Evolutionary conservation across 1,284 basidiomycete species (phyloP).

Genomic region (Sanghuangporus baumii): DNA sequence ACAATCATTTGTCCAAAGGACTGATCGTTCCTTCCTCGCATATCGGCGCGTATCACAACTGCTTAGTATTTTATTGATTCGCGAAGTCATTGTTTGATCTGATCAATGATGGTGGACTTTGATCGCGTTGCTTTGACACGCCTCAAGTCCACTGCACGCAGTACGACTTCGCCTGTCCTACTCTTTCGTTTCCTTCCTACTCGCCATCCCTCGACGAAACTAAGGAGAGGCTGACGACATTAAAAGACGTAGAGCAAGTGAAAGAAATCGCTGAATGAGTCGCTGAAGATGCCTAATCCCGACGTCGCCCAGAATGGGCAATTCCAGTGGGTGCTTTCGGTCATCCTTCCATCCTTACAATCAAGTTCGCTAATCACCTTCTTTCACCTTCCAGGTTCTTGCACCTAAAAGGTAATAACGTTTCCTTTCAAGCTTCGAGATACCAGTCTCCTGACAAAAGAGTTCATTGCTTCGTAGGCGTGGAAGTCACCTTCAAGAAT

Average conservation of each 20-base stretch:
- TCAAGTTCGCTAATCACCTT: background rate
- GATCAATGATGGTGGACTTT: too few relatives aligned
- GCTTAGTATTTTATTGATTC: too few relatives aligned
- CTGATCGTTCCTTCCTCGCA: too few relatives aligned
- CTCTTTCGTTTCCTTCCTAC: too few relatives aligned
- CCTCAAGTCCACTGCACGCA: too few relatives aligned
- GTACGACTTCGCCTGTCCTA: too few relatives aligned
- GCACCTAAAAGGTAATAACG: background rate
- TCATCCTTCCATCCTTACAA: background rate
- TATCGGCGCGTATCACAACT: too few relatives aligned
- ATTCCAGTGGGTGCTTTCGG: background rate
- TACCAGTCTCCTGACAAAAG: background rate
- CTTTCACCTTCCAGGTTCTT: background rate
- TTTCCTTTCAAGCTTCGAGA: too few relatives aligned
- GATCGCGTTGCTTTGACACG: too few relatives aligned
- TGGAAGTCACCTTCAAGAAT: background rate
- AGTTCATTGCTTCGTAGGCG: background rate
- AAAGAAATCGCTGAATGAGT: background rate
- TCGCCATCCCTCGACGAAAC: too few relatives aligned
- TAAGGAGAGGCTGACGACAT: background rate
- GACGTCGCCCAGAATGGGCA: background rate
- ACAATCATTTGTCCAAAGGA: too few relatives aligned
- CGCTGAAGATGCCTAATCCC: background rate
- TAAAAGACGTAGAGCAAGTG: background rate
- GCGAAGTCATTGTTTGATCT: too few relatives aligned